Percentiles rank a stretch among this genome's conserved stretches.
phyloP scores from a whole-genome alignment of 192 early-diverging fungal genomes.

The Backusella macrospora region DNA sequence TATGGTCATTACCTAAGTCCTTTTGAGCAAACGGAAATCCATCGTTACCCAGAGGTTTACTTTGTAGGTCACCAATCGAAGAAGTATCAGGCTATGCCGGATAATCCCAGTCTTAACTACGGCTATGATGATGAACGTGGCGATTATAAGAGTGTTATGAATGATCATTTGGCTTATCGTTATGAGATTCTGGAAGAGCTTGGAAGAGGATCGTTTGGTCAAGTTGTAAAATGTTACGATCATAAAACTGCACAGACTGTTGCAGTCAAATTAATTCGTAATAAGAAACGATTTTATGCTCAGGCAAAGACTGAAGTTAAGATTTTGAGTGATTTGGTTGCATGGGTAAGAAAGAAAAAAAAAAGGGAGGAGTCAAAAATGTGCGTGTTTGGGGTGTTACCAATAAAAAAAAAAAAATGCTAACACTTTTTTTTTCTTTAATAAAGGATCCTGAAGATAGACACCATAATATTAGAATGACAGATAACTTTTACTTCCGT shows the following conservation, averaged over 20 bases:
- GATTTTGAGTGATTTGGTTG: slow-evolving; percentile 82
- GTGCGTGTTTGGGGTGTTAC: neutral
- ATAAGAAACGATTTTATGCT: slow-evolving; percentile 95
- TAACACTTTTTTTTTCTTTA: slow-evolving; percentile 10
- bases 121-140: slow-evolving; percentile 92
- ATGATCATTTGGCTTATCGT: slow-evolving; percentile 90
- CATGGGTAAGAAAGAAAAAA: slow-evolving; percentile 60
- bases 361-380: neutral
- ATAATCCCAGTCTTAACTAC: slow-evolving; percentile 61
- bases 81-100: slow-evolving; percentile 61
- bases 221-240: slow-evolving; percentile 92
- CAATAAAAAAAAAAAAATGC: neutral
- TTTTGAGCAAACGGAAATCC: slow-evolving; percentile 89
- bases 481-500: slow-evolving; percentile 91
- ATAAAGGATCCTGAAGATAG: slow-evolving; percentile 77
- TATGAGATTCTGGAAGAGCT: slow-evolving; percentile 92
- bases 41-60: slow-evolving; percentile 81
- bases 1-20: slow-evolving; percentile 76
- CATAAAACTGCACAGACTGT: slow-evolving; percentile 87
- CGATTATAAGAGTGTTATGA: slow-evolving; percentile 83
- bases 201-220: slow-evolving; percentile 95
- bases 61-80: slow-evolving; percentile 81
- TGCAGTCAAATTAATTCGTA: slow-evolving; percentile 94
- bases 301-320: slow-evolving; percentile 95
- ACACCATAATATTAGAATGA: slow-evolving; percentile 86